These are phyloP conservation scores for Phylloporus sp. DNA, from an alignment of 768 basidiomycete species.

Conservation along the genomic window DNA sequence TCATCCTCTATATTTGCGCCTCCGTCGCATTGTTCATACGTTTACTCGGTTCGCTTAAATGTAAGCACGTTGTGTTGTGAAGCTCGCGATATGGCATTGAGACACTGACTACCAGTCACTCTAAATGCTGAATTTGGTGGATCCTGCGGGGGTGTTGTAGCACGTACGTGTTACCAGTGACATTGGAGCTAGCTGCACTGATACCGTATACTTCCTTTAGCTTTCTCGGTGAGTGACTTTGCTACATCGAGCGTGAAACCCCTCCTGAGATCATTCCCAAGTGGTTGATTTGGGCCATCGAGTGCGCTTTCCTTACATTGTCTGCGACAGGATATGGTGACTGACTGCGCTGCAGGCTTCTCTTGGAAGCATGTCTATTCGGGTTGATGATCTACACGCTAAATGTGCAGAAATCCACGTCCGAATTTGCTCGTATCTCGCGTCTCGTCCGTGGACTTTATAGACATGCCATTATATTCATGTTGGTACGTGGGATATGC, in stretches of 20 bases:
- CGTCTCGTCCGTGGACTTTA: not conserved
- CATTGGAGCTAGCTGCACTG: not conserved
- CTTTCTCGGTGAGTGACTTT: constrained; percentile 1
- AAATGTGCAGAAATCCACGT: not conserved
- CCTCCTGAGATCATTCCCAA: not conserved
- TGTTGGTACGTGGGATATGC: not conserved
- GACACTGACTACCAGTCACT: not conserved
- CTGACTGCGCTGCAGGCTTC: not conserved
- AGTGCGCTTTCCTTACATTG: not conserved
- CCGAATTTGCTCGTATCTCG: not conserved
- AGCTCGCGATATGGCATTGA: not conserved
- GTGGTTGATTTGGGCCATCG: constrained; percentile 1
- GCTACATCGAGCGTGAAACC: not conserved
- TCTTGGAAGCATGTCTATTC: not conserved
- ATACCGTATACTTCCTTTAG: not conserved
- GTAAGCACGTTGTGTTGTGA: not conserved
- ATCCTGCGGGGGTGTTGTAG: not conserved
- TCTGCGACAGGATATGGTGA: not conserved
- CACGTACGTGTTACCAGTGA: not conserved
- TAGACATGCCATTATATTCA: not conserved
- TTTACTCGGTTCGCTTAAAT: not conserved
- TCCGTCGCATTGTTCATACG: not conserved
- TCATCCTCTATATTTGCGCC: not conserved
- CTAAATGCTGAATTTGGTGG: too few species aligned
- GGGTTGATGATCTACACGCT: not conserved